Percentiles rank a stretch among this genome's conserved stretches.
These are phyloP conservation scores for Cyclanthera cordifolia DNA, from an alignment of 306 rosid species.

Conservation along the genomic window DNA sequence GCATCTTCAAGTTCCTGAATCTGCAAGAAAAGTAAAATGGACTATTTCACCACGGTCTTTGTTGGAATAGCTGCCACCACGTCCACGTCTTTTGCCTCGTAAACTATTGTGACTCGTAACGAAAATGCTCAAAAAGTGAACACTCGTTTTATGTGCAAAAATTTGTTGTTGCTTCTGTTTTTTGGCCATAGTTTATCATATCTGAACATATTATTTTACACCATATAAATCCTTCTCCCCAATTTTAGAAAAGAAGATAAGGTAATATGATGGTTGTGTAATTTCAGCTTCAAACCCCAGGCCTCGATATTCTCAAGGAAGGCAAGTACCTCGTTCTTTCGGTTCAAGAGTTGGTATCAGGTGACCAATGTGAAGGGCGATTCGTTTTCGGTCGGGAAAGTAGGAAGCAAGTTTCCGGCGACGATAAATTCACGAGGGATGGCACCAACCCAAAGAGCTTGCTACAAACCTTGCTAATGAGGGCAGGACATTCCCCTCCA, in stretches of 20 bases:
- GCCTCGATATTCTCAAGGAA: slow-evolving; percentile 70
- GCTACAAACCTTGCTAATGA: slow-evolving; percentile 81
- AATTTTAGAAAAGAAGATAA: not conserved
- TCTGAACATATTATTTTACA: not conserved
- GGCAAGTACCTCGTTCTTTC: slow-evolving; percentile 84
- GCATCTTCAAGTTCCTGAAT: too few species aligned
- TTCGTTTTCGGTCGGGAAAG: slow-evolving; percentile 88
- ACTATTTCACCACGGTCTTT: too few species aligned
- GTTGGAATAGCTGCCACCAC: too few species aligned
- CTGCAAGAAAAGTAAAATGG: too few species aligned
- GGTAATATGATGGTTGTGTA: not conserved
- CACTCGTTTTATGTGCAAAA: not conserved
- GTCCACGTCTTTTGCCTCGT: too few species aligned
- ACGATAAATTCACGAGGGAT: slow-evolving; percentile 62
- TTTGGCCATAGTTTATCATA: not conserved
- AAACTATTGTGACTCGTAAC: not conserved
- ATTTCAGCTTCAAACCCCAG: slow-evolving; percentile 78
- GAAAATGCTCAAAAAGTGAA: not conserved
- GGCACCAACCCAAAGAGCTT: slow-evolving; percentile 89
- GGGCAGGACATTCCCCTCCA: slow-evolving; percentile 95
- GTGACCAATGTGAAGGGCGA: slow-evolving; percentile 95
- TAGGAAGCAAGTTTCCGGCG: slow-evolving; percentile 40
- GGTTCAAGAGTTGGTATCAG: slow-evolving; percentile 67
- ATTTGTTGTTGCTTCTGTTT: not conserved
- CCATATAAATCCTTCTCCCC: not conserved